Evolutionary conservation across 805 yeast genomes (phyloP).

Genomic region (Starmerella lactis-condensi): DNA sequence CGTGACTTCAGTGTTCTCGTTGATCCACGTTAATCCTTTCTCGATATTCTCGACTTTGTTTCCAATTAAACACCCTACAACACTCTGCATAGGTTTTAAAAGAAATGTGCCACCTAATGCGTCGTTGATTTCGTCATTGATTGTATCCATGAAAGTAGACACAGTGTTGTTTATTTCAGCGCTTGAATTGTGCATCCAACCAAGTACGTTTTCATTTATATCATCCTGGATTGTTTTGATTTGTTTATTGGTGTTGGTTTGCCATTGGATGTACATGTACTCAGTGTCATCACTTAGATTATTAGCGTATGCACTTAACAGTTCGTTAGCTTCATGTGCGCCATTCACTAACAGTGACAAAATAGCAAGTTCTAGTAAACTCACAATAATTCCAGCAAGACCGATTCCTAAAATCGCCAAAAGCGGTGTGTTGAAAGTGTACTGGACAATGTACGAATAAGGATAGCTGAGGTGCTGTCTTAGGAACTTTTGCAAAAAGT

Average conservation of each 20-base stretch:
- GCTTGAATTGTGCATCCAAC: slow-evolving; percentile 44
- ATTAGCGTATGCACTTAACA: slow-evolving; percentile 9
- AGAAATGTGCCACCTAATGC: slow-evolving; percentile 55
- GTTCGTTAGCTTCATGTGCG: slow-evolving; percentile 5
- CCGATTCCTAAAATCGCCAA: slow-evolving; percentile 35
- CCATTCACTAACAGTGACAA: slow-evolving; percentile 5
- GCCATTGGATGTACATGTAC: slow-evolving; percentile 27
- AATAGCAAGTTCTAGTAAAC: slow-evolving; percentile 36
- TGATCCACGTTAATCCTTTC: slow-evolving; percentile 62
- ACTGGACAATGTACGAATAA: slow-evolving; percentile 31
- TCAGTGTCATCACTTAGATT: slow-evolving; percentile 11
- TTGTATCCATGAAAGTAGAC: slow-evolving; percentile 33
- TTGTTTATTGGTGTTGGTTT: slow-evolving; percentile 36
- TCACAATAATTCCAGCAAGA: slow-evolving; percentile 36
- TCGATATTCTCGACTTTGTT: slow-evolving; percentile 49
- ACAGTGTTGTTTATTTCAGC: slow-evolving; percentile 42
- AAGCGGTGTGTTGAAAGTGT: slow-evolving; percentile 37
- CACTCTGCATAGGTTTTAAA: slow-evolving; percentile 40
- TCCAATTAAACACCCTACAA: slow-evolving; percentile 65
- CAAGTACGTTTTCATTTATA: slow-evolving; percentile 48
- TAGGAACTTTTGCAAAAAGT: slow-evolving; percentile 2
- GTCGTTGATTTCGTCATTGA: slow-evolving; percentile 39
- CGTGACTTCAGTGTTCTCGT: slow-evolving; percentile 38
- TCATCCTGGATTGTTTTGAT: slow-evolving; percentile 31
- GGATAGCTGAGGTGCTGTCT: background rate